Percentiles rank a stretch among this genome's conserved stretches.
Conservation (phyloP, 1,284 basidiomycete species). For the Ceratobasidium sp. region DNA sequence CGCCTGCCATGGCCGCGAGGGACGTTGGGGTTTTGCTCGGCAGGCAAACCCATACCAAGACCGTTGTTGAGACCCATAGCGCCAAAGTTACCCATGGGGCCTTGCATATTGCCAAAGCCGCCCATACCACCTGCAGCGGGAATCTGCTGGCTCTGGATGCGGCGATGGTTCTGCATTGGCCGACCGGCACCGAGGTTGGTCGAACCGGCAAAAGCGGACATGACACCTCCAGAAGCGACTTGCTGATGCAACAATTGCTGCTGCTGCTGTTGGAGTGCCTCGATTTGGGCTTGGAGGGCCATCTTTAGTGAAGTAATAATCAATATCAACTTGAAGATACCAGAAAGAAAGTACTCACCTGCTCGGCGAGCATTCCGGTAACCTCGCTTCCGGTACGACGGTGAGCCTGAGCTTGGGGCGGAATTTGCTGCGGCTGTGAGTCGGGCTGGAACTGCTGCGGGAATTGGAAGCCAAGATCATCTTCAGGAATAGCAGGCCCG, state of each 20-base stretch:
- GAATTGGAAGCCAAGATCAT: slow-evolving; percentile 82
- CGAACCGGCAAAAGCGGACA: slow-evolving; percentile 66
- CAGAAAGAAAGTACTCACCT: slow-evolving; percentile 62
- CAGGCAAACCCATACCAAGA: slow-evolving; percentile 57
- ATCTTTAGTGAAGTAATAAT: slow-evolving; percentile 70
- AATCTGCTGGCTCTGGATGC: slow-evolving; percentile 79
- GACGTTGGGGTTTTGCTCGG: slow-evolving; percentile 64
- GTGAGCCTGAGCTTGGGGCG: slow-evolving; percentile 53
- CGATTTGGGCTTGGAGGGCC: slow-evolving; percentile 89
- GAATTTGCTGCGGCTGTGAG: background rate
- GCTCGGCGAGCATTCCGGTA: slow-evolving; percentile 87
- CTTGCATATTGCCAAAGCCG: slow-evolving; percentile 57
- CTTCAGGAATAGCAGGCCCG: slow-evolving; percentile 76
- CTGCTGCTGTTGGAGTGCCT: slow-evolving; percentile 89
- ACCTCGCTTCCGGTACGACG: slow-evolving; percentile 67
- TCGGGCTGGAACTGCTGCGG: slow-evolving; percentile 65
- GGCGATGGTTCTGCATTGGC: slow-evolving; percentile 70
- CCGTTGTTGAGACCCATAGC: slow-evolving; percentile 63
- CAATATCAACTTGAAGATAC: background rate
- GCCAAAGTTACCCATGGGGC: slow-evolving; percentile 70
- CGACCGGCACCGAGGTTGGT: slow-evolving; percentile 68
- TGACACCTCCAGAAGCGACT: slow-evolving; percentile 76
- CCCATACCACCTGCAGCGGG: slow-evolving; percentile 63
- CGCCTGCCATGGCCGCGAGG: slow-evolving; percentile 89
- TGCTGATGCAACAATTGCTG: slow-evolving; percentile 88